Evolutionary conservation across 169 alveolate genomes (phyloP), one percentile per base, ranked within the genome.

Genomic region (Cryptosporidium felis): DNA sequence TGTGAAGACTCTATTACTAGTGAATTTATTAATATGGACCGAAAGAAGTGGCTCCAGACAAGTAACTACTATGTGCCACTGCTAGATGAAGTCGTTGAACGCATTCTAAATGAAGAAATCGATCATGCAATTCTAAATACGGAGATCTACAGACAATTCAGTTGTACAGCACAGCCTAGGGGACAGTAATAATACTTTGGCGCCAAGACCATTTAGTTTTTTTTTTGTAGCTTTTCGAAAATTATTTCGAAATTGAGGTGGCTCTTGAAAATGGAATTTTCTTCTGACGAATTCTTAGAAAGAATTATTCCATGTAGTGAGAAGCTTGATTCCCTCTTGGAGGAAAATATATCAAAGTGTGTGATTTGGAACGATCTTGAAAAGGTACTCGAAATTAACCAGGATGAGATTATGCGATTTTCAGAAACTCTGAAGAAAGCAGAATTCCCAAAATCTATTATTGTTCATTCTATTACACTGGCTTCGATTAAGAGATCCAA

Each of bases 1-100:
- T 74, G 85, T 41, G 85, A 74, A 38, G 85, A 74, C 40, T 23
- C 34, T 6, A 49, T 74, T 18, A 38, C 67, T 40, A 51, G 26
- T 32, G 67, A 56, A 34, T 56, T 38, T 16, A 56, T 38, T 32
- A 53, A 53, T 5, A 34, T 56, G 42, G 67, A 49, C 45, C 65
- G 85, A 38, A 16, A 42, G 23, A 14, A 56, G 42, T 74, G 85
- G 85, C 66, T 74, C 2, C 14, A 74, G 3, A 38, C 42, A 10
- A 56, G 53, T 12, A 21, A 38, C 14, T 56, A 49, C 58, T 74
- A 74, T 53, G 18, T 53, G 34, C 67, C 85, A 74, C 16, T 74
- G 9, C 14, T 74, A 30, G 41, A 74, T 18, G 58, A 74, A 12
- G 59, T 58, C 26, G 41, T 56, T 32, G 67, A 53, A 34, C 74